phyloP scores from a whole-genome alignment of 2,329 filamentous ascomycete genomes.

The Aspergillus pseudoterreus region DNA sequence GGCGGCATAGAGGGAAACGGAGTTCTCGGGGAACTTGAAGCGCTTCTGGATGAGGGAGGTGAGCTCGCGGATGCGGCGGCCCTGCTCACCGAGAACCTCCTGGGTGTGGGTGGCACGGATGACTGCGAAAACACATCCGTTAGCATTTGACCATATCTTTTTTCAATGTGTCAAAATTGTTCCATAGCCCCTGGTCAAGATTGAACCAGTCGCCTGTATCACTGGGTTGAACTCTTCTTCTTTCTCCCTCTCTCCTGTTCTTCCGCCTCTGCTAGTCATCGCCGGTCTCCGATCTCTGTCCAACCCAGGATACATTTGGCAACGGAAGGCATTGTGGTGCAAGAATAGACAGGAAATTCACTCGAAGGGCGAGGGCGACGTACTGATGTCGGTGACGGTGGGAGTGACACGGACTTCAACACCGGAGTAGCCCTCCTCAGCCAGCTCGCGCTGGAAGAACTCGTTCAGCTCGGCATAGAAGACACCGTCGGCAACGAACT shows the following conservation, averaged over 20 bases:
- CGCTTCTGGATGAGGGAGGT: slow-evolving; percentile 99
- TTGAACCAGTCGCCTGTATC: background rate
- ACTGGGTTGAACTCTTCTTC: background rate
- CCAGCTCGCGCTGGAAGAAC: slow-evolving; percentile 99
- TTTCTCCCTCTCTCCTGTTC: background rate
- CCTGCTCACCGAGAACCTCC: slow-evolving; percentile 99
- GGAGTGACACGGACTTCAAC: slow-evolving; percentile 99
- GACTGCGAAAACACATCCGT: slow-evolving; percentile 50
- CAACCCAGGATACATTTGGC: slow-evolving; percentile 10
- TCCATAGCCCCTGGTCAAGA: background rate
- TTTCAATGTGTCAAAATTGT: slow-evolving; percentile 1
- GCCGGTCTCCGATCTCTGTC: slow-evolving; percentile 6
- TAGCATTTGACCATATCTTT: slow-evolving; percentile 25
- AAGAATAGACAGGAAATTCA: slow-evolving; percentile 12
- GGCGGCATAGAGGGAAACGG: slow-evolving; percentile 98
- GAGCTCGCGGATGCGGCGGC: slow-evolving; percentile 99
- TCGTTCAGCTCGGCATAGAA: slow-evolving; percentile 99
- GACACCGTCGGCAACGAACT: slow-evolving; percentile 96
- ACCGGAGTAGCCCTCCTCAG: slow-evolving; percentile 99
- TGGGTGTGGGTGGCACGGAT: slow-evolving; percentile 99
- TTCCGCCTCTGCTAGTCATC: background rate
- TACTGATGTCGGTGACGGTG: slow-evolving; percentile 98
- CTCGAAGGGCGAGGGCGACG: slow-evolving; percentile 31
- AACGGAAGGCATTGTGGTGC: background rate
- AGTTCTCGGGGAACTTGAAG: slow-evolving; percentile 99